Conservation (phyloP, 495 filamentous ascomycete genomes). For the Penicillium riverlandense region DNA sequence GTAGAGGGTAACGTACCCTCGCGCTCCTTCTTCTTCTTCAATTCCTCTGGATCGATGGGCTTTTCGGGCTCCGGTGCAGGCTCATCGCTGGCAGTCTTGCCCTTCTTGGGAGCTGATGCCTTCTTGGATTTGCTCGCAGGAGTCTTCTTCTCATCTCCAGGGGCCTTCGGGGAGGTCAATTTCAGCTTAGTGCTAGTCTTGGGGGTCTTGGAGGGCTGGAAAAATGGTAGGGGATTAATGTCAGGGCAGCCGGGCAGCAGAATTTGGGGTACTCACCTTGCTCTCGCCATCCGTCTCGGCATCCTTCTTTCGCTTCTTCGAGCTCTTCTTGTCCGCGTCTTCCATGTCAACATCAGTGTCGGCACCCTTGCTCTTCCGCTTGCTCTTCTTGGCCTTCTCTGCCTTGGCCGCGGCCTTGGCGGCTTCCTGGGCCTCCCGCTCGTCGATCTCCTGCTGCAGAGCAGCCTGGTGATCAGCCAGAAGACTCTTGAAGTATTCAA, state of each 20-base stretch:
- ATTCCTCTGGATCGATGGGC: constrained; percentile 50
- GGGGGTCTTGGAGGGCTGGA: constrained; percentile 49
- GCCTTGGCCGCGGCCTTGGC: constrained; percentile 55
- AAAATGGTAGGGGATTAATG: constrained; percentile 4
- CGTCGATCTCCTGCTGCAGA: constrained; percentile 54
- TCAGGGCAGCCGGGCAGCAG: neutral
- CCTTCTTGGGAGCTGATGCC: constrained; percentile 25
- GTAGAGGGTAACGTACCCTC: constrained; percentile 42
- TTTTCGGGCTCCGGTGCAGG: constrained; percentile 43
- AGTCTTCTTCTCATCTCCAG: constrained; percentile 43
- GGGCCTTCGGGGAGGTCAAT: constrained; percentile 45
- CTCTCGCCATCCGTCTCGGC: constrained; percentile 58
- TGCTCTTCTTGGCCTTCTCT: constrained; percentile 55
- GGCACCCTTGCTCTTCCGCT: constrained; percentile 52
- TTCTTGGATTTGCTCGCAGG: constrained; percentile 56
- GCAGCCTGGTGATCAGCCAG: constrained; percentile 53
- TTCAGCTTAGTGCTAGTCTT: constrained; percentile 52
- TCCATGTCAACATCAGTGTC: constrained; percentile 74
- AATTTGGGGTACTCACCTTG: constrained; percentile 45
- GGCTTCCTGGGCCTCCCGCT: constrained; percentile 49
- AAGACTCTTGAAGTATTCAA: constrained; percentile 71
- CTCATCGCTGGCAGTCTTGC: constrained; percentile 33
- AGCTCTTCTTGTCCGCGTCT: constrained; percentile 52
- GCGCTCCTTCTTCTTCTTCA: constrained; percentile 60
- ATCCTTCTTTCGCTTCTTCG: constrained; percentile 65